Conservation (phyloP, 1,284 basidiomycete species). For the Cryptococcus deneoformans region DNA sequence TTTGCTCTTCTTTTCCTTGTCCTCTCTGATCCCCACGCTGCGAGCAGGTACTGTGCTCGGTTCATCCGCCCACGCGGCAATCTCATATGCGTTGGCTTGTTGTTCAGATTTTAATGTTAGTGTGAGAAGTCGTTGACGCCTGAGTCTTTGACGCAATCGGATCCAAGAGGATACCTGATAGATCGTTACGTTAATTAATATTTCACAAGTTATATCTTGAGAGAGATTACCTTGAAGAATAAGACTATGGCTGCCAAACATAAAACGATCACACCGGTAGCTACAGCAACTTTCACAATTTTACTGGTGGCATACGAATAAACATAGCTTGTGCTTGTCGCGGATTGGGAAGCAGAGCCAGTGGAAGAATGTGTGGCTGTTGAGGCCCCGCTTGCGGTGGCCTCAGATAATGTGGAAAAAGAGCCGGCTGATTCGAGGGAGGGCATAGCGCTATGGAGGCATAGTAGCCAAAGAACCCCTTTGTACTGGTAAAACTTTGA, state of each 20-base stretch:
- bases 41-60: conserved; percentile 33
- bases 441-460: conserved; percentile 4
- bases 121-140: conserved; percentile 28
- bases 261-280: conserved; percentile 43
- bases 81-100: conserved; percentile 40
- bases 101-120: conserved; percentile 29
- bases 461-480: neutral
- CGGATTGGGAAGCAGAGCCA: neutral
- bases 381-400: neutral
- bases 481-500: too few relatives aligned
- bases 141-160: conserved; percentile 31
- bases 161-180: conserved; percentile 39
- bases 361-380: neutral
- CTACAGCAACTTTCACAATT: conserved; percentile 42
- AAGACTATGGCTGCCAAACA: conserved; percentile 31
- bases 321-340: conserved; percentile 11
- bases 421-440: conserved; percentile 13
- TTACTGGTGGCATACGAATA: conserved; percentile 35
- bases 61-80: conserved; percentile 44
- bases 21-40: conserved; percentile 4
- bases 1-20: conserved; percentile 18
- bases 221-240: conserved; percentile 37
- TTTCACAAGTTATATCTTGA: neutral
- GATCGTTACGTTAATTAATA: neutral
- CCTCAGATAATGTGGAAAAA: conserved; percentile 3